Base-by-base conservation (phyloP, 164 flowering plant genomes). In the Houttuynia cordata region DNA sequence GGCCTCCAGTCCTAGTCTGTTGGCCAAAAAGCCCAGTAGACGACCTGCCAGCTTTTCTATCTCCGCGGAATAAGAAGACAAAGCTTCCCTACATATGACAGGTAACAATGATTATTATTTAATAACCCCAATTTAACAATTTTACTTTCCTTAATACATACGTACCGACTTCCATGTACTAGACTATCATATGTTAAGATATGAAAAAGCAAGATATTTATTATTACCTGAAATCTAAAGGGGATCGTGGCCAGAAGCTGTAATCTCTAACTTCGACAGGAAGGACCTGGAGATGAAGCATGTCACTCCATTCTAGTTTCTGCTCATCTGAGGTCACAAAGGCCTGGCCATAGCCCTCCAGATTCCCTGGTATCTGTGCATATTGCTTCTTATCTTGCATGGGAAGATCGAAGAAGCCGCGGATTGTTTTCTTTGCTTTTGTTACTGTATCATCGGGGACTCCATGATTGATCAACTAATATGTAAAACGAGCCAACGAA, bases 331-430 rank as follows among this genome's bases (percentile, higher is more conserved):
- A n/a, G n/a, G n/a, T n/a, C n/a, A n/a, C n/a, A n/a, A n/a, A n/a
- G n/a, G n/a, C n/a, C n/a, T n/a, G n/a, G n/a, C n/a, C n/a, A n/a
- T 62, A 62, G 23, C 65, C 65, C 54, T 62, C 58, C 25, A 62
- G 22, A 17, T 58, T 54, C 24, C 40, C 59, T 53, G 24, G 41
- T 40, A 53, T 8, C 21, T 62, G 65, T 14, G 65, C 58, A 22
- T 40, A 53, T 1, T 10, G 51, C 58, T 14, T 15, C 37, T 54
- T 62, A 17, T 62, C 65, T 41, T 62, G 17, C 17, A 62, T 39
- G 19, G 65, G 58, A 13, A 62, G 58, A 19, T 17, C 8, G 23
- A 24, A 62, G 59, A 62, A 62, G n/a, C 45, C 65, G n/a, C 41
- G 52, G 52, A 10, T 23, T 17, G 40, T 20, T 15, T 24, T 55